Percentiles rank a stretch among this genome's conserved stretches.
These are phyloP conservation scores for Rubia balearica DNA, from an alignment of 305 asterid species.

Conservation along the genomic window DNA sequence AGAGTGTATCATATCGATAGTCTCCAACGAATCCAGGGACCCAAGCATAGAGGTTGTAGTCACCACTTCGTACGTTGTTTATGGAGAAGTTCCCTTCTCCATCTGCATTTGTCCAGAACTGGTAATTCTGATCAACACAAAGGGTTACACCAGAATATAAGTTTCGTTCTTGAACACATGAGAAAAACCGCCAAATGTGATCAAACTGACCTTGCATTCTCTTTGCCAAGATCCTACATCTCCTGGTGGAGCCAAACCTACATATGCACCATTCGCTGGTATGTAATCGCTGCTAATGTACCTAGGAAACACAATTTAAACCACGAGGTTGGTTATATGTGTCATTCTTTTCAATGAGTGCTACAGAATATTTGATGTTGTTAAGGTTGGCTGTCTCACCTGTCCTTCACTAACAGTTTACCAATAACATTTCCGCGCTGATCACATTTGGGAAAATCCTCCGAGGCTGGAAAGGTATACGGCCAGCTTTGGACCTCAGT, in stretches of 20 bases:
- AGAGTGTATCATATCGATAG: slow-evolving; percentile 41
- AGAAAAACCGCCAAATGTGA: background rate
- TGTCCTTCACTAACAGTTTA: slow-evolving; percentile 54
- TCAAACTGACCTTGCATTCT: slow-evolving; percentile 69
- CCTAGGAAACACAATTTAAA: slow-evolving; percentile 29
- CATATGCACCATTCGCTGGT: slow-evolving; percentile 63
- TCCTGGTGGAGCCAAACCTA: slow-evolving; percentile 90
- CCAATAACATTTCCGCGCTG: slow-evolving; percentile 36
- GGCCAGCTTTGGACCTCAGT: slow-evolving; percentile 70
- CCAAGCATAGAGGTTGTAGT: slow-evolving; percentile 83
- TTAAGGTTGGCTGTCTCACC: slow-evolving; percentile 28
- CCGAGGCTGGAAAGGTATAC: slow-evolving; percentile 36
- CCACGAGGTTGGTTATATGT: background rate
- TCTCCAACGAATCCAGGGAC: slow-evolving; percentile 88
- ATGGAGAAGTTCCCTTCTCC: slow-evolving; percentile 60
- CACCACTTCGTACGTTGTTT: slow-evolving; percentile 44
- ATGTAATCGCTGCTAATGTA: slow-evolving; percentile 36
- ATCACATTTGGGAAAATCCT: slow-evolving; percentile 31
- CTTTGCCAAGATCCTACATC: slow-evolving; percentile 88
- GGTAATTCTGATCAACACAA: slow-evolving; percentile 52
- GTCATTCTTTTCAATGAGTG: background rate
- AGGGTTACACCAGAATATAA: background rate
- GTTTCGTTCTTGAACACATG: background rate
- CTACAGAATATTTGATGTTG: background rate
- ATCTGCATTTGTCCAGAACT: slow-evolving; percentile 75